Evolutionary conservation across 306 rosid species (phyloP).

Genomic region (Vigna unguiculata): DNA sequence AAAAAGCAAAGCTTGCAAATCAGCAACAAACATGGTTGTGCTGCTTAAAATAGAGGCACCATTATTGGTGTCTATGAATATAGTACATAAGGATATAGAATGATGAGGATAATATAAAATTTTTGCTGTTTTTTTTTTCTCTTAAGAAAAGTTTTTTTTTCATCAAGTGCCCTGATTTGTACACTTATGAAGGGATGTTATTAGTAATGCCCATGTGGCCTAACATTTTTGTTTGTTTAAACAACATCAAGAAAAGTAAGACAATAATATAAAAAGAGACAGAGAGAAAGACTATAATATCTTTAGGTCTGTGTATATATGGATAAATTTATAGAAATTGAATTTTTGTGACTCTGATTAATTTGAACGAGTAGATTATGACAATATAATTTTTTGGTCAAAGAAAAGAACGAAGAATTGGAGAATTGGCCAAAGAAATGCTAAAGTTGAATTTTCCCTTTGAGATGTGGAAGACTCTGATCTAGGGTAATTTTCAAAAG

Average conservation of each 20-base stretch:
- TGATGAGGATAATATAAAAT: slow-evolving; percentile 22
- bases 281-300: not conserved
- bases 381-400: slow-evolving; percentile 22
- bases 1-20: slow-evolving; percentile 37
- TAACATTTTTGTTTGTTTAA: slow-evolving; percentile 5
- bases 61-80: slow-evolving; percentile 38
- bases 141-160: not conserved
- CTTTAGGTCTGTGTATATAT: not conserved
- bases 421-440: not conserved
- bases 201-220: not conserved
- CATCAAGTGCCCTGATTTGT: not conserved
- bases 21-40: slow-evolving; percentile 38
- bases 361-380: not conserved
- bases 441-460: not conserved
- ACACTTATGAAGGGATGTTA: not conserved
- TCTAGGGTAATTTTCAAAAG: not conserved
- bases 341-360: not conserved
- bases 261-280: not conserved
- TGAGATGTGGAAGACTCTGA: not conserved
- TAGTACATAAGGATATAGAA: slow-evolving; percentile 18
- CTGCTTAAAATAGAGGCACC: slow-evolving; percentile 44
- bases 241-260: not conserved
- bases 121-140: not conserved
- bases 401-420: not conserved
- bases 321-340: not conserved